phyloP scores from a whole-genome alignment of 129 eudicot species.

The Apium graveolens region DNA sequence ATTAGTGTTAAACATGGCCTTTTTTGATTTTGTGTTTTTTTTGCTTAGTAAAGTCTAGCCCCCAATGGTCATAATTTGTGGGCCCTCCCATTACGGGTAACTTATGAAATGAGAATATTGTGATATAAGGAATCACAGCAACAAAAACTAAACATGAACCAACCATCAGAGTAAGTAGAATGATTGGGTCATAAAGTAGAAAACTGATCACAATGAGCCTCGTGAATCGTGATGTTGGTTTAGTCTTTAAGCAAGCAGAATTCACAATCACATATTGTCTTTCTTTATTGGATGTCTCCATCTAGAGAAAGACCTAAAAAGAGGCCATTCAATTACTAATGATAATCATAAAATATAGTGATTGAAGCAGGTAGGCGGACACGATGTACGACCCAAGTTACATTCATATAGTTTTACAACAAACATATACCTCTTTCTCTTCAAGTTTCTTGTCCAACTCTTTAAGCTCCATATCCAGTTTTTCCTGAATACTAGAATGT shows the following conservation, averaged over 20 bases:
- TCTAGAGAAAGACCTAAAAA: not conserved
- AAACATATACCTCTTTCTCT: conserved; percentile 69
- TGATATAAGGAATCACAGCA: not conserved
- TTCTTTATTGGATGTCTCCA: not conserved
- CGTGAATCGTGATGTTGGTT: not conserved
- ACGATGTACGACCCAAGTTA: not conserved
- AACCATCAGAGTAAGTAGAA: not conserved
- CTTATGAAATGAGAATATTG: not conserved
- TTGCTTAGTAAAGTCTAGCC: too few relatives aligned
- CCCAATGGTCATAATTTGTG: too few relatives aligned
- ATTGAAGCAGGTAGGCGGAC: not conserved
- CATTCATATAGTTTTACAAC: conserved; percentile 1
- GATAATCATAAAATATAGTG: not conserved
- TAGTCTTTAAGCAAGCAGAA: not conserved
- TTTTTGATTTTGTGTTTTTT: too few relatives aligned
- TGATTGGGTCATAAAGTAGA: not conserved
- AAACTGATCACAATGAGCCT: not conserved
- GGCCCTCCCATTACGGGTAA: too few relatives aligned
- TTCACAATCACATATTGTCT: not conserved
- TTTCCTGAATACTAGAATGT: conserved; percentile 92
- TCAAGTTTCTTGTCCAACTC: conserved; percentile 85
- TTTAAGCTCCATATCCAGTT: conserved; percentile 75
- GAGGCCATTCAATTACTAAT: not conserved
- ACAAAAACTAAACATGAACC: not conserved
- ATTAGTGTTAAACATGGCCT: too few relatives aligned